Conservation (phyloP, 1,139 yeast species). For the Zygosaccharomyces pseudobailii region DNA sequence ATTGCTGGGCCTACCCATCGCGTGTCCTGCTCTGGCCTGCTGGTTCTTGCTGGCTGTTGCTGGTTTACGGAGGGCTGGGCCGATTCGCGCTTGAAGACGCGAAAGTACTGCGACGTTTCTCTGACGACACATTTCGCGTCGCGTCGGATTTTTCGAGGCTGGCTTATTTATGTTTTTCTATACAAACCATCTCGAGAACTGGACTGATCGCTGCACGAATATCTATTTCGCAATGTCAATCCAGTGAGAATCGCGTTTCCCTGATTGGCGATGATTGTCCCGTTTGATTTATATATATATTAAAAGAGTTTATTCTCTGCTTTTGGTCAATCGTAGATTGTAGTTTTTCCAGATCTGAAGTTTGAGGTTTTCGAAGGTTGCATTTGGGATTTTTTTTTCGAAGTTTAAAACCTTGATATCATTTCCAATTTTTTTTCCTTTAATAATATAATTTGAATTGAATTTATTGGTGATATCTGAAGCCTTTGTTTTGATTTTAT, state of each 20-base stretch:
- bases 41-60: neutral
- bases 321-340: neutral
- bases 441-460: neutral
- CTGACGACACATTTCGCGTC: neutral
- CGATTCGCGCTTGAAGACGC: neutral
- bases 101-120: neutral
- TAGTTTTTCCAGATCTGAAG: neutral
- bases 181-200: neutral
- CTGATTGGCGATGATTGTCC: neutral
- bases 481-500: neutral
- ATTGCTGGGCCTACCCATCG: neutral
- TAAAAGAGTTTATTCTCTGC: neutral
- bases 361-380: neutral
- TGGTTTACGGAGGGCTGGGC: neutral
- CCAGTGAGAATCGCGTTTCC: constrained; percentile 1
- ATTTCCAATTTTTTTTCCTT: too few relatives aligned
- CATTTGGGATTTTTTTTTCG: neutral
- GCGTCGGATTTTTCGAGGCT: neutral
- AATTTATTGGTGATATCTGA: neutral
- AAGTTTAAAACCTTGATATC: neutral
- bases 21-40: neutral
- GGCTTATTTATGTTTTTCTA: neutral
- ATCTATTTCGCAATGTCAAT: neutral
- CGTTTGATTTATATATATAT: neutral
- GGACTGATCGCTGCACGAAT: neutral